Percentiles rank a stretch among this genome's conserved stretches.
These are phyloP conservation scores for Blastocystis sp. DNA, from an alignment of 352 stramenopile genomes.

Conservation along the genomic window DNA sequence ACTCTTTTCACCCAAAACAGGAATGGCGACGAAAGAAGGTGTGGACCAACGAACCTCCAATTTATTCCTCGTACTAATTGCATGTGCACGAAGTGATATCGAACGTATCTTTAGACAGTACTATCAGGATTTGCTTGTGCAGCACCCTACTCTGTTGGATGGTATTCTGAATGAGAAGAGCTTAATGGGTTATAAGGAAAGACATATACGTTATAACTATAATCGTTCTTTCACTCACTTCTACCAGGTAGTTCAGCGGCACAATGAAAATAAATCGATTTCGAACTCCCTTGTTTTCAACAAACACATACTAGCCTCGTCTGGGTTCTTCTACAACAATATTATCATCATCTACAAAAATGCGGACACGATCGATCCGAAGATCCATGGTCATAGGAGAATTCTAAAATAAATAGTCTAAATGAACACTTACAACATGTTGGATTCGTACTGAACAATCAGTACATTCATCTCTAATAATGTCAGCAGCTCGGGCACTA, in stretches of 20 bases:
- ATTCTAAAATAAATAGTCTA: not conserved
- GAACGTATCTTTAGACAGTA: not conserved
- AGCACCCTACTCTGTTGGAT: not conserved
- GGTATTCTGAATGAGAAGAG: not conserved
- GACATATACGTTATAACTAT: constrained; percentile 1
- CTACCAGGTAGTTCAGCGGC: not conserved
- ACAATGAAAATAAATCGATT: not conserved
- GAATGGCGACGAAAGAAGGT: constrained; percentile 19
- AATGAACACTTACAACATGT: not conserved
- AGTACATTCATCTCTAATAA: not conserved
- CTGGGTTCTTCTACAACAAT: not conserved
- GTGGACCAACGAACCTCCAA: not conserved
- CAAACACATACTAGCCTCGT: constrained; percentile 3
- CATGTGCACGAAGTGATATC: not conserved
- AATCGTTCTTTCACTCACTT: constrained; percentile 16
- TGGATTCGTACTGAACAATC: not conserved
- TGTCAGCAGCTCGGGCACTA: not conserved
- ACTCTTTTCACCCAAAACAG: constrained; percentile 14
- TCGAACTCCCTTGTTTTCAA: not conserved
- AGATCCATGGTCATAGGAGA: constrained; percentile 23
- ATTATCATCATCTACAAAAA: constrained; percentile 16
- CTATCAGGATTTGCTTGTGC: not conserved
- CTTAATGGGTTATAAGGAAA: not conserved
- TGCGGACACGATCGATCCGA: constrained; percentile 32
- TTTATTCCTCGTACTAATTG: constrained; percentile 3